Conservation (phyloP, 306 rosid genomes). For the Alnus rubra region DNA sequence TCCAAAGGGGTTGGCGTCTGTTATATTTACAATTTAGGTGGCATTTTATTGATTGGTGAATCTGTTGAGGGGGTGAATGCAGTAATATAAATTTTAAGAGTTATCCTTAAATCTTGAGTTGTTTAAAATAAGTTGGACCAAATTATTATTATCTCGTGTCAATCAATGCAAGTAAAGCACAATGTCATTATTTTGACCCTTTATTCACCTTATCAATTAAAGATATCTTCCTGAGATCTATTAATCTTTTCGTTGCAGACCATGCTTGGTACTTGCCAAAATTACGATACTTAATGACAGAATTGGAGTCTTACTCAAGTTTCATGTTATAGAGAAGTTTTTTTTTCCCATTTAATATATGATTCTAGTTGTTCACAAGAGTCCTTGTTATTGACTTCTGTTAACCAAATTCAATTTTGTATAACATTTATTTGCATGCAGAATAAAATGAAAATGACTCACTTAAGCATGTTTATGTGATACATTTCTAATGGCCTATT, state of each 20-base stretch:
- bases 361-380: neutral
- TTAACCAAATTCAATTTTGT: neutral
- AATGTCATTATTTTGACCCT: neutral
- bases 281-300: neutral
- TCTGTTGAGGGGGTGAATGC: slow-evolving; percentile 3
- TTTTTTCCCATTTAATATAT: neutral
- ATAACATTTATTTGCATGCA: neutral
- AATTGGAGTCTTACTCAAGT: neutral
- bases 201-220: neutral
- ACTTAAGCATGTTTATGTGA: neutral
- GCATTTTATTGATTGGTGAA: slow-evolving; percentile 3
- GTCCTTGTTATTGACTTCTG: neutral
- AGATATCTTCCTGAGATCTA: neutral
- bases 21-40: neutral
- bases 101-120: neutral
- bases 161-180: neutral
- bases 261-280: neutral
- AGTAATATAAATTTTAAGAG: slow-evolving; percentile 8
- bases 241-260: neutral
- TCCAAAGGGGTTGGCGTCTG: neutral
- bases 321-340: neutral
- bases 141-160: neutral
- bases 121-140: neutral
- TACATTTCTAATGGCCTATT: neutral
- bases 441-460: neutral